Conservation (phyloP, 257 asterid species). For the Salvia miltiorrhiza region DNA sequence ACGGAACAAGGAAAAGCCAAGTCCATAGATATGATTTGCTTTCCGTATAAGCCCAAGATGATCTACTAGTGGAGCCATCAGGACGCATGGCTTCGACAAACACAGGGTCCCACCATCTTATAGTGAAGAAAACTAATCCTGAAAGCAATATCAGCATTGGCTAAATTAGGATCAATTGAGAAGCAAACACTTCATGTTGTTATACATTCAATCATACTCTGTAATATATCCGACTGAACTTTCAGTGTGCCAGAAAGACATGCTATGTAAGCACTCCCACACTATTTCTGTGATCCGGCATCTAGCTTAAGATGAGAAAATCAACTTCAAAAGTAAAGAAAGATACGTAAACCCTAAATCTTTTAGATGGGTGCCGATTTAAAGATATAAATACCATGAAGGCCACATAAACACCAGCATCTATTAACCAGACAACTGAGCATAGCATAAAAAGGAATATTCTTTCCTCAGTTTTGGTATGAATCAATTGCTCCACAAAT, state of each 20-base stretch:
- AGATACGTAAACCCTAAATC: background rate
- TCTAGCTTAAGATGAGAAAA: background rate
- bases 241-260: background rate
- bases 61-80: constrained; percentile 60
- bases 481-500: background rate
- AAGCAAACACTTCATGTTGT: background rate
- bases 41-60: constrained; percentile 83
- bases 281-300: background rate
- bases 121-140: constrained; percentile 96
- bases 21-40: constrained; percentile 85
- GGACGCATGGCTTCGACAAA: constrained; percentile 89
- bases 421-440: background rate
- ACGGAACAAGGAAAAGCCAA: constrained; percentile 87
- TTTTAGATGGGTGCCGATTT: background rate
- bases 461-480: background rate
- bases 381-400: background rate
- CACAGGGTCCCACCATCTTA: constrained; percentile 97
- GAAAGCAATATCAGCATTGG: constrained; percentile 22
- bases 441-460: background rate
- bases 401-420: background rate
- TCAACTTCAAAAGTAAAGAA: background rate
- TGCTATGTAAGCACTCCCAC: background rate
- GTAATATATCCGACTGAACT: background rate
- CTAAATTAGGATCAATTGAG: background rate
- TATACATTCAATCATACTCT: background rate